Conservation (phyloP, 2,329 filamentous ascomycete species). For the Fusarium irregulare region DNA sequence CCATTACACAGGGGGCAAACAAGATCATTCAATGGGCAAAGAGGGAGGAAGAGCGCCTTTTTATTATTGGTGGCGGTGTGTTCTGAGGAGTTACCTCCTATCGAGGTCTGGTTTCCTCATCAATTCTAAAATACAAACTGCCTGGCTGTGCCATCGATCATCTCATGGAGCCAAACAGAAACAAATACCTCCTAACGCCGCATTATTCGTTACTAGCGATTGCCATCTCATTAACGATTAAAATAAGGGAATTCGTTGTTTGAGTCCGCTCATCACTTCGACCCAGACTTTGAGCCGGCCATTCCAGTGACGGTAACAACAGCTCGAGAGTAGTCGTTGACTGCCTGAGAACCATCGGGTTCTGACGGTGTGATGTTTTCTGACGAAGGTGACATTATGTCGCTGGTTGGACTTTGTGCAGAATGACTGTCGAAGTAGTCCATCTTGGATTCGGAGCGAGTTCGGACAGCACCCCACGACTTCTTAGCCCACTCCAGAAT, state of each 20-base stretch:
- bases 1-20: slow-evolving; percentile 86
- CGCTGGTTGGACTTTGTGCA: slow-evolving; percentile 32
- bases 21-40: slow-evolving; percentile 92
- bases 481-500: slow-evolving; percentile 51
- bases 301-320: slow-evolving; percentile 32
- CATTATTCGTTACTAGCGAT: slow-evolving; percentile 41
- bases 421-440: slow-evolving; percentile 37
- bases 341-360: slow-evolving; percentile 18
- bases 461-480: slow-evolving; percentile 47
- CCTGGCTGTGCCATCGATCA: slow-evolving; percentile 28
- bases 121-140: slow-evolving; percentile 37
- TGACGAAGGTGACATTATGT: slow-evolving; percentile 31
- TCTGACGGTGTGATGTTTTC: slow-evolving; percentile 32
- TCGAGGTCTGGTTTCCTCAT: slow-evolving; percentile 36
- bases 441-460: slow-evolving; percentile 40
- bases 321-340: slow-evolving; percentile 19
- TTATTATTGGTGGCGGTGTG: slow-evolving; percentile 97
- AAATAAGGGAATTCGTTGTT: slow-evolving; percentile 3
- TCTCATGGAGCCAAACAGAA: slow-evolving; percentile 29
- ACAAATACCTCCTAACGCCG: slow-evolving; percentile 41
- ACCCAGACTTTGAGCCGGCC: slow-evolving; percentile 22
- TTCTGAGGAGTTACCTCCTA: slow-evolving; percentile 57
- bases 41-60: slow-evolving; percentile 90
- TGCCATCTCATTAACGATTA: slow-evolving; percentile 23
- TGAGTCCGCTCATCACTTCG: slow-evolving; percentile 19